Percentiles rank a stretch among this genome's conserved stretches.
phyloP scores from a whole-genome alignment of 495 filamentous ascomycete genomes.

The Xanthoparmelia taractica region DNA sequence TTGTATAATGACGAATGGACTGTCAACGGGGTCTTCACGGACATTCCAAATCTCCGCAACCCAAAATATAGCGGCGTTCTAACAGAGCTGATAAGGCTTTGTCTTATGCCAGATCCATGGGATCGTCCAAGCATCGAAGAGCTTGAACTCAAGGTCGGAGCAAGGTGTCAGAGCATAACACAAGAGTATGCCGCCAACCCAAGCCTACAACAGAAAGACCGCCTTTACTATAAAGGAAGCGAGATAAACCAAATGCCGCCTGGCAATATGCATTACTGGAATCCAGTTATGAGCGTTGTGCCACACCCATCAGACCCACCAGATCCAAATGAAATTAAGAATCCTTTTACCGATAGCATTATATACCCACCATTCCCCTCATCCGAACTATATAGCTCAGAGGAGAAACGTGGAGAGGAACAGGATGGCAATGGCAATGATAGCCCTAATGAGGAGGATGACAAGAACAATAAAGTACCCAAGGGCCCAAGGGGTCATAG shows the following conservation, averaged over 20 bases:
- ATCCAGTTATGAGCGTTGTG: background rate
- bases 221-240: constrained; percentile 1
- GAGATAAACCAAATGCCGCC: constrained; percentile 3
- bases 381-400: background rate
- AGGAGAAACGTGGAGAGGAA: background rate
- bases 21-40: background rate
- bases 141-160: background rate
- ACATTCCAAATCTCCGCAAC: background rate
- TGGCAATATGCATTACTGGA: background rate
- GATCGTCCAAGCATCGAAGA: constrained; percentile 1
- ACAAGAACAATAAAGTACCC: background rate
- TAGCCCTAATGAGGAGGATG: background rate
- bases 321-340: background rate
- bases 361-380: background rate
- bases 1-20: background rate
- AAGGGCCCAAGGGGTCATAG: background rate
- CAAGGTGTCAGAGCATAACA: background rate
- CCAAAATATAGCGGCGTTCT: background rate
- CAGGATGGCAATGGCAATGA: background rate
- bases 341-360: background rate
- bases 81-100: background rate
- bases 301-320: background rate
- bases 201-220: background rate
- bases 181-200: background rate
- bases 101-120: background rate